phyloP scores from a whole-genome alignment of 768 basidiomycete species.

The Suillus subalutaceus region DNA sequence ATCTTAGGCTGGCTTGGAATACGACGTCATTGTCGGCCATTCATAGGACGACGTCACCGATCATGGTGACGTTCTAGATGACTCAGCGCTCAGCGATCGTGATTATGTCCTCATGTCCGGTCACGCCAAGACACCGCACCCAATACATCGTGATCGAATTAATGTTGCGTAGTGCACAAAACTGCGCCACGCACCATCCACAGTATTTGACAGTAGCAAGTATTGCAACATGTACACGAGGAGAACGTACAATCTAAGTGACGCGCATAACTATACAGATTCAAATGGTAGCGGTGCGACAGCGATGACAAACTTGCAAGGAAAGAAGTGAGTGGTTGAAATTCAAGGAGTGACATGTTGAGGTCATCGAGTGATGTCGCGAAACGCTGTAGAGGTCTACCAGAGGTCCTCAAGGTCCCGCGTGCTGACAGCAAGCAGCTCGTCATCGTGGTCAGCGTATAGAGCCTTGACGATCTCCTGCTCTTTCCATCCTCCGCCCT shows the following conservation, averaged over 20 bases:
- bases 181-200: neutral
- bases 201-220: neutral
- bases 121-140: too few species aligned
- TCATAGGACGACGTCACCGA: neutral
- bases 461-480: conserved; percentile 39
- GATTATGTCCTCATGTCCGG: neutral
- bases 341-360: neutral
- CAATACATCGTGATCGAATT: too few species aligned
- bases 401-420: conserved; percentile 31
- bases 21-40: neutral
- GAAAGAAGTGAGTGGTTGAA: neutral
- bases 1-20: neutral
- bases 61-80: neutral
- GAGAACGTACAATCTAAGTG: neutral
- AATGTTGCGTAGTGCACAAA: too few species aligned
- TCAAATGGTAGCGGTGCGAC: neutral
- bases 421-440: conserved; percentile 26
- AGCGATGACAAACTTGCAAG: neutral
- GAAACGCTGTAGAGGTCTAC: conserved; percentile 7
- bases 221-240: neutral
- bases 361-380: too few species aligned
- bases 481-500: conserved; percentile 37
- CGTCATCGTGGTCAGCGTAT: conserved; percentile 36
- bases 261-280: neutral
- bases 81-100: neutral